Conservation (phyloP, 805 yeast species). For the Teunomyces pallodes region DNA sequence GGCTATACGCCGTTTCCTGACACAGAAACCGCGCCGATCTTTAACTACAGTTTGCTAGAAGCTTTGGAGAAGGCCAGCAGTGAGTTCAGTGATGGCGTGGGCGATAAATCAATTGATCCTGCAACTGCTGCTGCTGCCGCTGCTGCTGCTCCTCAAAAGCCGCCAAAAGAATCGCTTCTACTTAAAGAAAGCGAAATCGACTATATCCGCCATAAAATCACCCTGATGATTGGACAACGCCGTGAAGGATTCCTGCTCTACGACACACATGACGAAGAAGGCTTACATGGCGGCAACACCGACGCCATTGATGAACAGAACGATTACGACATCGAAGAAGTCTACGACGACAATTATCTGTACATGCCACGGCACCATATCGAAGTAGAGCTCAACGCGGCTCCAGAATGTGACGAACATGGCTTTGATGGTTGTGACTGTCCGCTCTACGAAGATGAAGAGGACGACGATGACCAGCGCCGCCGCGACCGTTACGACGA, state of each 20-base stretch:
- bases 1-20: constrained; percentile 29
- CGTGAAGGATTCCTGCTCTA: constrained; percentile 30
- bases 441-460: constrained; percentile 14
- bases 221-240: constrained; percentile 18
- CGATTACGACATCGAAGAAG: constrained; percentile 39
- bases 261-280: constrained; percentile 40
- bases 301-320: constrained; percentile 25
- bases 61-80: constrained; percentile 28
- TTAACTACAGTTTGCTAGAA: constrained; percentile 28
- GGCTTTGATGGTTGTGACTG: constrained; percentile 27
- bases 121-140: no score
- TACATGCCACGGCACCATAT: constrained; percentile 37
- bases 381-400: constrained; percentile 39
- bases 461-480: not conserved
- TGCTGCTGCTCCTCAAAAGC: not conserved
- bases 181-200: constrained; percentile 28
- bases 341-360: constrained; percentile 26
- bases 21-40: constrained; percentile 17
- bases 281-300: constrained; percentile 34
- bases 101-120: not conserved
- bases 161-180: constrained; percentile 7
- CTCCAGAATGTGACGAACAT: constrained; percentile 30
- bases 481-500: constrained; percentile 11
- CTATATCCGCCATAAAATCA: constrained; percentile 24
- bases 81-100: constrained; percentile 15